Base-by-base conservation (phyloP, 352 stramenopile species). In the Phytophthora boehmeriae region DNA sequence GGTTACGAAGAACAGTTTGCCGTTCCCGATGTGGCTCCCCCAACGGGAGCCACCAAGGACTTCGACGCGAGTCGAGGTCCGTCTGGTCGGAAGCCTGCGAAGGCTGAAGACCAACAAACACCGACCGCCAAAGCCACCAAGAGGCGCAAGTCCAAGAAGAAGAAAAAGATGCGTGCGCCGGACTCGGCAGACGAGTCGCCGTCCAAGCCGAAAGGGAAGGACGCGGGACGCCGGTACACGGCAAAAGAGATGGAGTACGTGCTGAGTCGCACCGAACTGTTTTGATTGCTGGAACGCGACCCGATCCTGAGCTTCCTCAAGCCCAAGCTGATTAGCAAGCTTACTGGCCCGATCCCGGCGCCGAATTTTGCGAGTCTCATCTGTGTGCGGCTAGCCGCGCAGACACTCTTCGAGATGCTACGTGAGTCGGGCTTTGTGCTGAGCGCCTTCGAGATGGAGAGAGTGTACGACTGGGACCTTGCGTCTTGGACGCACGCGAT, bases 361-460 rank as follows among this genome's bases (percentile, higher is more conserved):
- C 36, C 27, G 14, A 0, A 59, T 28, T 3, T 30, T 8, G 19
- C 5, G 1, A 51, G 4, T 2, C 0, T 59, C 20, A 45, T 4
- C 1, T 25, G 6, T 11, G 32, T 48, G 8, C 35, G 20, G 32
- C 43, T 25, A 0, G 34, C 54, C 1, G 23, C 17, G 0, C n/a
- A 54, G 0, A 23, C 54, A 11, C 11, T 54, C 8, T 61, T 61
- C 44, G 11, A 13, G 2, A 19, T 54, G 5, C n/a, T 61, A 1
- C 39, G 30, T 4, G 39, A 54, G 0, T 13, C 54, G 1, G 44
- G 43, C 0, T 54, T 43, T 43, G 43, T 43, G 10, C 17, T 61
- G 23, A 43, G 54, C 11, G 23, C 23, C 1, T 61, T 61, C n/a
- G 44, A 61, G 41, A 52, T 59, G 52, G 52, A 59, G 39, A 41